These are phyloP conservation scores for Penicillium canariense DNA, from an alignment of 495 filamentous ascomycete genomes.

Conservation along the genomic window DNA sequence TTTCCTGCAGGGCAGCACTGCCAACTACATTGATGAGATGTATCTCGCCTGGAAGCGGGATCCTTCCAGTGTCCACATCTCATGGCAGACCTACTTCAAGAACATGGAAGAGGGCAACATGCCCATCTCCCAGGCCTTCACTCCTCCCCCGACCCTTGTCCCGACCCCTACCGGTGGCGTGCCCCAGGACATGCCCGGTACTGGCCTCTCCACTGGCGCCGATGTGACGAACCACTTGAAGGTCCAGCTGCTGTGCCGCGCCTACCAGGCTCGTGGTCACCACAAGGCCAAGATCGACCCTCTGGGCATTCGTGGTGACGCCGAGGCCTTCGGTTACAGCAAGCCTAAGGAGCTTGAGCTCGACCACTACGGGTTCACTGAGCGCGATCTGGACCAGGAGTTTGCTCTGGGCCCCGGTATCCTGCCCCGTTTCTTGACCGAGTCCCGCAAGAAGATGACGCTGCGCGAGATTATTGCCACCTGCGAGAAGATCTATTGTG, in stretches of 20 bases:
- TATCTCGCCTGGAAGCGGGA: constrained; percentile 96
- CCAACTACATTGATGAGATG: constrained; percentile 99
- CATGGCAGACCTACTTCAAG: constrained; percentile 98
- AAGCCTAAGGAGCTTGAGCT: constrained; percentile 91
- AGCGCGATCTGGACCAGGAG: constrained; percentile 91
- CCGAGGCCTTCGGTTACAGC: constrained; percentile 81
- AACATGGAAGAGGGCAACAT: constrained; percentile 99
- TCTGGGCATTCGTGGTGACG: constrained; percentile 84
- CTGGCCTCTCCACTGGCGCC: constrained; percentile 67
- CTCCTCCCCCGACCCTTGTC: constrained; percentile 87
- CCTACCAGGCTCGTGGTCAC: constrained; percentile 96
- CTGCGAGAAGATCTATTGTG: constrained; percentile 95
- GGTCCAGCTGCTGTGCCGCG: constrained; percentile 92
- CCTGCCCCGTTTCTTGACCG: constrained; percentile 85
- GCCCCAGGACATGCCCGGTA: constrained; percentile 67
- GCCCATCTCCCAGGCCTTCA: constrained; percentile 95
- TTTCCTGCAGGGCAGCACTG: constrained; percentile 90
- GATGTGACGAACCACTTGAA: constrained; percentile 97
- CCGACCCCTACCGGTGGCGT: constrained; percentile 77
- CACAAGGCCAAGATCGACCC: constrained; percentile 98
- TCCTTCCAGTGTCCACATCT: constrained; percentile 89
- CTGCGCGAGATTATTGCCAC: constrained; percentile 88
- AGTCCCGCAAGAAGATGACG: constrained; percentile 89
- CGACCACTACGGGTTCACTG: constrained; percentile 89
- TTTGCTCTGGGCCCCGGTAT: constrained; percentile 94